A percentile compares a stretch with the other conserved stretches of the same genome.
Conservation (phyloP, 495 filamentous ascomycete genomes). For the Hyaloscypha finlandica region DNA sequence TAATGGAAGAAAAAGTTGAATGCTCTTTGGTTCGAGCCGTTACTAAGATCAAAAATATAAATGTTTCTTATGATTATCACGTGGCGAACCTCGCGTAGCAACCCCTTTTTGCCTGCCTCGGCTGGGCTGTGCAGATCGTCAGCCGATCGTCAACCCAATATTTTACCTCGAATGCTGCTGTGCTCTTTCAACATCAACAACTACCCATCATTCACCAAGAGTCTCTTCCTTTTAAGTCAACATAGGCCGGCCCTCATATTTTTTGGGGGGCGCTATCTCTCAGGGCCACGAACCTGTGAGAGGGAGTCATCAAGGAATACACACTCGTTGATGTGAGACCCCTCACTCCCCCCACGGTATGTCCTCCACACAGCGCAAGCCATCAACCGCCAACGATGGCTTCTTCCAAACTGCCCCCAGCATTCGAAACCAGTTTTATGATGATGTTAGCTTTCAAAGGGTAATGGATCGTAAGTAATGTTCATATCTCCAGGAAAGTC, state of each 20-base stretch:
- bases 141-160: neutral
- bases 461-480: conserved; percentile 40
- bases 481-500: neutral
- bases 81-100: neutral
- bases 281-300: neutral
- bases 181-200: neutral
- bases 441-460: conserved; percentile 47
- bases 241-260: too few relatives aligned
- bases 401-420: conserved; percentile 50
- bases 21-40: too few relatives aligned
- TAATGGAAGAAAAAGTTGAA: too few relatives aligned
- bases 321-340: neutral
- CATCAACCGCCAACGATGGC: conserved; percentile 31
- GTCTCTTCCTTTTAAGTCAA: neutral
- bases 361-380: neutral
- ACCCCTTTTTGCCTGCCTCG: neutral
- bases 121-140: neutral
- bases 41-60: too few relatives aligned
- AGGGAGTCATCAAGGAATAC: neutral
- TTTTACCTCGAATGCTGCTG: neutral
- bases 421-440: conserved; percentile 49
- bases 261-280: too few relatives aligned
- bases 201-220: neutral
- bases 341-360: neutral
- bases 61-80: neutral